Evolutionary conservation across 2,329 filamentous ascomycete genomes (phyloP), one percentile per base, ranked within the genome.

Genomic region (Cladosporium sp.): DNA sequence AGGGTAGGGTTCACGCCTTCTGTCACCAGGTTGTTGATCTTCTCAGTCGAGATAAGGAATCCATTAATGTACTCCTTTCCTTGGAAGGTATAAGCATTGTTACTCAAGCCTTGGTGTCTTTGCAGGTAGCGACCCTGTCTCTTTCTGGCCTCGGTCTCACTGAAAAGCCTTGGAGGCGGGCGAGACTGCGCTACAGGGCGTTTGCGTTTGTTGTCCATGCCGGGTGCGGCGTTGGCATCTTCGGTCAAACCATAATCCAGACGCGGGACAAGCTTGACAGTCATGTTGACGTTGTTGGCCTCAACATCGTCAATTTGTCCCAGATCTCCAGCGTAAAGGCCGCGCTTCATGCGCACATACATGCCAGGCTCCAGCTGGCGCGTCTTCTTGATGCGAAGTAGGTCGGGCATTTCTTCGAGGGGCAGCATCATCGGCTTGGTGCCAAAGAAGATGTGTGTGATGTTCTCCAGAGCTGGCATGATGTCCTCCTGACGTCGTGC

Each of bases 321-420:
- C 72, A 99, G 82, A 83, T 99, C 95, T 23, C 91, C 91, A 49
- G 88, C 87, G 78, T 99, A 96, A 75, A 93, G 91, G 53, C 89
- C 85, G 63, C 91, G 87, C 76, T 88, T 89, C 69, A 98, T 88
- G 69, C 95, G 92, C 61, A 98, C 94, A 86, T 95, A 99, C 44
- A 92, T 92, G 69, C 94, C 94, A 11, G 90, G 91, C 72, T 95
- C 88, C 37, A 99, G 83, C 29, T 89, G 88, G 57, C 93, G 91
- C 2, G 91, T 94, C 81, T 97, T 97, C 67, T 88, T 89, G 31
- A 96, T 92, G 61, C 93, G 88, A 21, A 99, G 84, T n/a, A 99
- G 85, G 78, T 98, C 95, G 1, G 95, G 94, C 89, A 97, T 97
- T 79, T 99, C 95, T 78, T 96, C 96, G 73, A 98, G 93, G 58